These are phyloP conservation scores for Athelia psychrophila DNA, from an alignment of 1,284 basidiomycete genomes.

Conservation along the genomic window DNA sequence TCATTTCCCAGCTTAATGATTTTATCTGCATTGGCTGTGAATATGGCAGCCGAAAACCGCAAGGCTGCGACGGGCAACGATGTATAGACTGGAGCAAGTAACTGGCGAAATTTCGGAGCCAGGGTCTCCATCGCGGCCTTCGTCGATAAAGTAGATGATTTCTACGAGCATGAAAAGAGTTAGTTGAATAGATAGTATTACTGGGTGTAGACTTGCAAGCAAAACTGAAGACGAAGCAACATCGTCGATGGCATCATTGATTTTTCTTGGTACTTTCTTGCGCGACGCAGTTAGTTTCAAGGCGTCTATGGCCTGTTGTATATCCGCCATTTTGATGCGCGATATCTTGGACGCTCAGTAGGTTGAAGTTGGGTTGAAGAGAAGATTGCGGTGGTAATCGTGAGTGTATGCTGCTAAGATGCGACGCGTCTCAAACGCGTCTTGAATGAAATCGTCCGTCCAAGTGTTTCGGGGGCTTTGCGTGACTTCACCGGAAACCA, in stretches of 20 bases:
- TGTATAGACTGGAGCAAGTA: slow-evolving; percentile 34
- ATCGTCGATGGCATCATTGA: slow-evolving; percentile 20
- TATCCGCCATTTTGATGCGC: slow-evolving; percentile 12
- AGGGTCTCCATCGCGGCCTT: slow-evolving; percentile 24
- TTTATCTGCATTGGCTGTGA: slow-evolving; percentile 29
- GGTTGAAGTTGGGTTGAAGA: no score
- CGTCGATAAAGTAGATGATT: slow-evolving; percentile 28
- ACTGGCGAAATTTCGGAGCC: slow-evolving; percentile 26
- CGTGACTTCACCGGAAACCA: no score
- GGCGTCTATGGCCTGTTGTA: slow-evolving; percentile 19
- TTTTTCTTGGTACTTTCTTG: slow-evolving; percentile 11
- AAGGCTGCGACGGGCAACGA: slow-evolving; percentile 28
- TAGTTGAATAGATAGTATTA: neutral
- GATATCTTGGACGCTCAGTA: no score
- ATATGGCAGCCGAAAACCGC: slow-evolving; percentile 27
- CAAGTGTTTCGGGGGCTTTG: no score
- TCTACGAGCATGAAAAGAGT: slow-evolving; percentile 17
- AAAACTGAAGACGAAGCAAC: slow-evolving; percentile 28
- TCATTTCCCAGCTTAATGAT: slow-evolving; percentile 10
- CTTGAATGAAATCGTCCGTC: no score
- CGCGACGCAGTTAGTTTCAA: slow-evolving; percentile 18
- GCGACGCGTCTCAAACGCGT: neutral
- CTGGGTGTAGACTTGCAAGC: slow-evolving; percentile 21
- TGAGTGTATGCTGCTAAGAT: neutral
- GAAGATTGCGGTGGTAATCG: neutral